Percentiles rank a stretch among this genome's conserved stretches.
Evolutionary conservation across 2,329 filamentous ascomycete genomes (phyloP).

Genomic region (Geosmithia flava): DNA sequence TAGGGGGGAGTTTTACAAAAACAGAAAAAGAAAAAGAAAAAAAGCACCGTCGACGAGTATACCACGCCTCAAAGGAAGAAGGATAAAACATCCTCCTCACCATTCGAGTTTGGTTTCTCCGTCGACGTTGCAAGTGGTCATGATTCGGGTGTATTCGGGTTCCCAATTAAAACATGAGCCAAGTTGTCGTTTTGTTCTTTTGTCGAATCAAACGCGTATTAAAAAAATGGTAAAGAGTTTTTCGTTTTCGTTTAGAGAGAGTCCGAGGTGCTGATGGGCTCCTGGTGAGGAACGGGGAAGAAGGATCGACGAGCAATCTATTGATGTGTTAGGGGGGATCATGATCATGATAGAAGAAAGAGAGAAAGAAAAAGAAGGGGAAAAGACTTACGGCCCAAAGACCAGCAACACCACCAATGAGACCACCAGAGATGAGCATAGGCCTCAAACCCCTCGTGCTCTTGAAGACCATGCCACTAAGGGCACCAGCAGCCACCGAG

Average conservation of each 20-base stretch:
- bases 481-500: constrained; percentile 68
- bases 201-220: neutral
- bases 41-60: neutral
- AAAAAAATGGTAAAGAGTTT: neutral
- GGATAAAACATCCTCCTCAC: no score
- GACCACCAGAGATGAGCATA: constrained; percentile 87
- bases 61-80: no score
- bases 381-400: constrained; percentile 70
- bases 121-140: neutral
- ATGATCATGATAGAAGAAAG: constrained; percentile 3
- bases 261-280: constrained; percentile 4
- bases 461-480: constrained; percentile 95
- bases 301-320: constrained; percentile 27
- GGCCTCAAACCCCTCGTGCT: constrained; percentile 81
- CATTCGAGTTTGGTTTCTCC: no score
- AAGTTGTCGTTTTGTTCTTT: neutral
- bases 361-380: neutral
- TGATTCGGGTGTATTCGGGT: neutral
- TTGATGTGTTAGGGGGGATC: neutral
- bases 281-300: constrained; percentile 23
- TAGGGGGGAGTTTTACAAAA: neutral
- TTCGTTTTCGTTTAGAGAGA: constrained; percentile 2
- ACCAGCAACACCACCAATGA: constrained; percentile 77
- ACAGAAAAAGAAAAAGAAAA: neutral
- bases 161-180: neutral